Percentiles rank a stretch among this genome's conserved stretches.
Evolutionary conservation across 2,329 filamentous ascomycete genomes (phyloP).

Genomic region (Exophiala lecanii-corni): DNA sequence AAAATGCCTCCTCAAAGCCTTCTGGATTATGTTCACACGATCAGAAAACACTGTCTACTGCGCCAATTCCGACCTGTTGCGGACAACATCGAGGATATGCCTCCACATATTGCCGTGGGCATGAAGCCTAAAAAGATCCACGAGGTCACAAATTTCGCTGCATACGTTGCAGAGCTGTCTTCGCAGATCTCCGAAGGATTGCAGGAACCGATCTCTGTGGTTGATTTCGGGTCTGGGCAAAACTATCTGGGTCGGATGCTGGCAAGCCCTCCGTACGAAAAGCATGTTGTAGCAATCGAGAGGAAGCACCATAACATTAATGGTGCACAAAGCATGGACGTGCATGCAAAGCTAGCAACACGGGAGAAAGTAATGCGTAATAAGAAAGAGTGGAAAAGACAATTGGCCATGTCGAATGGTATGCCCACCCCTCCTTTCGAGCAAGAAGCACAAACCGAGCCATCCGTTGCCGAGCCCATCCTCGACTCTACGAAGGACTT

Average conservation of each 20-base stretch:
- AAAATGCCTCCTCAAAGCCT: slow-evolving; percentile 51
- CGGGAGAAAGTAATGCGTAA: slow-evolving; percentile 72
- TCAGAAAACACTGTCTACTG: slow-evolving; percentile 64
- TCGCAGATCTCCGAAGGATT: slow-evolving; percentile 45
- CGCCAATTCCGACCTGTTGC: slow-evolving; percentile 50
- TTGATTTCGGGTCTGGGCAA: slow-evolving; percentile 94
- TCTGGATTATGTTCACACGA: slow-evolving; percentile 64
- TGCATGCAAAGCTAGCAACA: slow-evolving; percentile 70
- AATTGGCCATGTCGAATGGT: slow-evolving; percentile 10
- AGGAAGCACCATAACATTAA: slow-evolving; percentile 79
- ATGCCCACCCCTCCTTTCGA: slow-evolving; percentile 9
- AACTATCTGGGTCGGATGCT: slow-evolving; percentile 90
- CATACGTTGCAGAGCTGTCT: slow-evolving; percentile 69
- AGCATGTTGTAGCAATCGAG: slow-evolving; percentile 85
- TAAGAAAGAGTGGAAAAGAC: slow-evolving; percentile 57
- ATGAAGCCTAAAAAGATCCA: slow-evolving; percentile 97
- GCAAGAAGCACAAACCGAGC: background rate
- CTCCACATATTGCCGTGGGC: slow-evolving; percentile 70
- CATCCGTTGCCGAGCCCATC: slow-evolving; percentile 1
- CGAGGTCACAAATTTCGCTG: slow-evolving; percentile 87
- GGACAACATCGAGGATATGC: slow-evolving; percentile 40
- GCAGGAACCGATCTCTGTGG: slow-evolving; percentile 62
- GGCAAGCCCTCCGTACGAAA: slow-evolving; percentile 79
- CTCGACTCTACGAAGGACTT: slow-evolving; percentile 1
- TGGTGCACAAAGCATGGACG: slow-evolving; percentile 77